Base-by-base conservation (phyloP, 805 yeast species). In the Danielia oregonensis region DNA sequence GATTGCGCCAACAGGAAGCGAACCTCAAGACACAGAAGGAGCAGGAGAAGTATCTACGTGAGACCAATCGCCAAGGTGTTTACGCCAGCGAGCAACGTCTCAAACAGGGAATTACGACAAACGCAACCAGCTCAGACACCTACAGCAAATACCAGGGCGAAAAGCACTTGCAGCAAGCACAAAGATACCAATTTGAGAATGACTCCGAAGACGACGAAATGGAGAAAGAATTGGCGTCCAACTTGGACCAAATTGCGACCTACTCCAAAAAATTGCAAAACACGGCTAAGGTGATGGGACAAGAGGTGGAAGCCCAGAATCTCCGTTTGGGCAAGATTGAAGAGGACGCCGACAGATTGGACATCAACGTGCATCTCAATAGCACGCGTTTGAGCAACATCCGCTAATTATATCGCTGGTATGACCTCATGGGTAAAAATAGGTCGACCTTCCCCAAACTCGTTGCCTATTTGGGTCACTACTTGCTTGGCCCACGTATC, bases 131-230 rank as follows among this genome's bases (percentile, higher is more conserved):
- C 30, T 52, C 59, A 2, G 73, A 68, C 24, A 37, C 57, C 10
- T 55, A 53, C 30, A 67, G 66, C 36, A 74, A 76, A 52, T 75
- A 74, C 43, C 72, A 67, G 35, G 75, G 76, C 32, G 77, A 78
- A 35, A 58, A 65, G 43, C 60, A 71, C 42, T 70, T 78, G 30
- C 66, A 68, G 12, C 79, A 78, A 24, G 83, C 94, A 2, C 65
- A 76, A 37, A 65, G 78, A 44, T 88, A 82, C 60, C 86, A 85
- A 50, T 85, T 86, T 49, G 96, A 87, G 54, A 84, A 83, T 31
- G 97, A 91, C 59, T 79, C 79, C 32, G 97, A 91, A 56, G 97
- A 93, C 59, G 95, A 88, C 50, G 93, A 81, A 47, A 76, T 87
- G 76, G 97, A 91, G 55, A 76, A 82, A 43, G 96, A 89, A 59